A percentile compares a stretch with the other conserved stretches of the same genome.
These are phyloP conservation scores for Plasmodium knowlesi DNA, from an alignment of 169 alveolate genomes.

Conservation along the genomic window DNA sequence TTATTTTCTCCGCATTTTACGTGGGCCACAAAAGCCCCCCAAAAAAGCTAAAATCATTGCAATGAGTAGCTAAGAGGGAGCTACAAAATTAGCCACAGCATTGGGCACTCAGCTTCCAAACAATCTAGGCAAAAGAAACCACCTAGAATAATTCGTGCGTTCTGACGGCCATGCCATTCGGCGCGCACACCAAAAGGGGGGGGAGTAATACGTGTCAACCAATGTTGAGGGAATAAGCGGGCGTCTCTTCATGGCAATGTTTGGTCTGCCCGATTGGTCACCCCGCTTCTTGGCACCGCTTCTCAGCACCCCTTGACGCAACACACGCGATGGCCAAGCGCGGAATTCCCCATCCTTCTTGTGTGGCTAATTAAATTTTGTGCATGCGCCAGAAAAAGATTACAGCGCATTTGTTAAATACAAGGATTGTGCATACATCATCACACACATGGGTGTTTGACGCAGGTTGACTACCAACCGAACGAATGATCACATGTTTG, in stretches of 20 bases:
- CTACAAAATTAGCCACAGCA: background rate
- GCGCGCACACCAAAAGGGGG: background rate
- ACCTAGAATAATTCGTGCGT: background rate
- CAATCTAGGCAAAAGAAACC: background rate
- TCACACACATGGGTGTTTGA: background rate
- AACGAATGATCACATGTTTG: background rate
- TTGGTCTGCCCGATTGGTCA: background rate
- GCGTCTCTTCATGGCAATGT: background rate
- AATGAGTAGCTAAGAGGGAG: background rate
- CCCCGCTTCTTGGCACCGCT: background rate
- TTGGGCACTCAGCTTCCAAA: background rate
- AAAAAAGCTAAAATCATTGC: background rate
- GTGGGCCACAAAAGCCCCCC: background rate
- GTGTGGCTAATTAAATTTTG: background rate
- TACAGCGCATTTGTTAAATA: background rate
- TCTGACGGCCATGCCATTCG: background rate
- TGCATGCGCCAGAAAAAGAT: background rate
- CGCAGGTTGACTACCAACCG: background rate
- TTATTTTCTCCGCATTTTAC: background rate
- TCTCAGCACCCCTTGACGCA: background rate
- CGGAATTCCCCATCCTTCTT: background rate
- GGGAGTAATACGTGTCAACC: background rate
- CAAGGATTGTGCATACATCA: background rate
- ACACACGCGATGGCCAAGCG: background rate
- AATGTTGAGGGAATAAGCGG: background rate